Evolutionary conservation across 129 eudicot genomes (phyloP).

Genomic region (Calendula officinalis): DNA sequence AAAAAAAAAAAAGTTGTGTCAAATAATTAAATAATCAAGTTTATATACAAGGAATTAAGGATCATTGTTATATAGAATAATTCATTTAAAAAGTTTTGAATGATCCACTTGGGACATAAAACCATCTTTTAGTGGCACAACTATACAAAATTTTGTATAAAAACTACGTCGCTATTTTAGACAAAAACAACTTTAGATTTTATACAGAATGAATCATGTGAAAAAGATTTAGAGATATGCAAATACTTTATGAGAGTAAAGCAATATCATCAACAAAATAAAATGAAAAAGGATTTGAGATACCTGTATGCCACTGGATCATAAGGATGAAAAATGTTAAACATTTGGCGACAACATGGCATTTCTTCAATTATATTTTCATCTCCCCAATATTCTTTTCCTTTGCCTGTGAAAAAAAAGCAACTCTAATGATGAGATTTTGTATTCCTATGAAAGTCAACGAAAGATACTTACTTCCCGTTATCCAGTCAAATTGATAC

Average conservation of each 20-base stretch:
- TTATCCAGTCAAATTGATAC: neutral
- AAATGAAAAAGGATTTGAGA: neutral
- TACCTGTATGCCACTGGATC: conserved; percentile 99
- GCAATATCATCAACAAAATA: neutral
- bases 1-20: neutral
- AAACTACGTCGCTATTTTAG: too few species aligned
- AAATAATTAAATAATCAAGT: too few species aligned
- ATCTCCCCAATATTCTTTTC: conserved; percentile 80
- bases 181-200: too few species aligned
- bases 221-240: conserved; percentile 1
- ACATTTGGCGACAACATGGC: conserved; percentile 90
- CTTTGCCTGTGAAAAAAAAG: conserved; percentile 49
- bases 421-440: neutral
- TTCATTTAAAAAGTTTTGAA: too few species aligned
- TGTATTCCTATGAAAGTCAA: neutral
- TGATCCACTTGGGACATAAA: too few species aligned
- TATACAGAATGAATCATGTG: conserved; percentile 8
- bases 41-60: too few species aligned
- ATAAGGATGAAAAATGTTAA: conserved; percentile 91
- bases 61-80: too few species aligned
- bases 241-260: neutral
- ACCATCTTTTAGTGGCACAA: too few species aligned
- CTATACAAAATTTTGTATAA: too few species aligned
- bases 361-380: conserved; percentile 81
- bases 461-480: neutral